Evolutionary conservation across 352 stramenopile genomes (phyloP).

Genomic region (Phytophthora pisi): DNA sequence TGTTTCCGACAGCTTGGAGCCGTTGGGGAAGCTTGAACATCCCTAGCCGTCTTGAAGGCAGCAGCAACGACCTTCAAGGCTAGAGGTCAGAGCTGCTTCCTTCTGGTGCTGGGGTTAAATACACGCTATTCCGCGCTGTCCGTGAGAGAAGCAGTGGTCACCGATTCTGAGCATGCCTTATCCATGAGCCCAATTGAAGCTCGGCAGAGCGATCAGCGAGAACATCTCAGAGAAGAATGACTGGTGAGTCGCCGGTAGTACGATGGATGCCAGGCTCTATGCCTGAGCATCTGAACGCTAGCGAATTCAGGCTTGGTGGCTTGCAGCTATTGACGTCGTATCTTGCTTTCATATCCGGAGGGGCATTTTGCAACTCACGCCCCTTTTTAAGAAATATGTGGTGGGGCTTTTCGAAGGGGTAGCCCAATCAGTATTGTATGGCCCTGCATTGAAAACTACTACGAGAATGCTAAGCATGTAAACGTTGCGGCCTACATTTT

Average conservation of each 20-base stretch:
- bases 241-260: not conserved
- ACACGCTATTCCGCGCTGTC: not conserved
- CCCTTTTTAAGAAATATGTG: too few species aligned
- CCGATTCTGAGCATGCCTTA: not conserved
- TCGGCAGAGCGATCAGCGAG: not conserved
- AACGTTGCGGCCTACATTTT: too few species aligned
- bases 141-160: not conserved
- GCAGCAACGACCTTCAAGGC: not conserved
- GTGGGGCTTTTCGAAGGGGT: too few species aligned
- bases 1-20: not conserved
- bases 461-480: too few species aligned
- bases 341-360: too few species aligned
- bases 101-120: not conserved
- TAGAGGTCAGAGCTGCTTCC: not conserved
- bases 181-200: too few species aligned
- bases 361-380: too few species aligned
- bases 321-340: not conserved
- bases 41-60: not conserved
- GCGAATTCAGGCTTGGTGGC: not conserved
- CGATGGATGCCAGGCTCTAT: not conserved
- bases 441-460: too few species aligned
- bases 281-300: conserved; percentile 7
- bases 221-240: not conserved
- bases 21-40: not conserved
- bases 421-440: too few species aligned